Base-by-base conservation (phyloP, 2,329 filamentous ascomycete species). In the Fusarium cicatricum region DNA sequence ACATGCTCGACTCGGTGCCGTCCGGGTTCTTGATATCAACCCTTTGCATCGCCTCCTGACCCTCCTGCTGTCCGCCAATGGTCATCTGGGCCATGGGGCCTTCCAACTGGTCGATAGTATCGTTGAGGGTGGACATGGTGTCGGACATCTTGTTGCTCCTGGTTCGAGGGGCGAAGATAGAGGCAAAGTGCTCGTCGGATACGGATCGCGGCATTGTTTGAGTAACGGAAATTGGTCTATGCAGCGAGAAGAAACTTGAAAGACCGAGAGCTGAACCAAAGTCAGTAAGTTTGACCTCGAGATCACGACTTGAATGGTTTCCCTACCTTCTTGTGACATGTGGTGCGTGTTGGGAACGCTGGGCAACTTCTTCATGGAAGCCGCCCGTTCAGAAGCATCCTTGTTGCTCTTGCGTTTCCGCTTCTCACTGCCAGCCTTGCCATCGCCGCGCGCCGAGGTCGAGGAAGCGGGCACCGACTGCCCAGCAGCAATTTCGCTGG, bases 191-290 rank as follows among this genome's bases (percentile, higher is more conserved):
- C 71, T 90, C 89, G 59, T 89, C 82, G 46, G 85, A 87, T 39
- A 92, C 84, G 16, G 83, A 80, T 67, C 85, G 87, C 51, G 90
- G 95, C 71, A 97, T 88, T 65, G 89, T 88, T 67, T 89, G 88
- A 43, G 89, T 92, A 64, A 97, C 86, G 50, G 92, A 96, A 70
- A 99, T 94, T 39, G 95, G 95, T 58, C 95, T 88, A 77, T 99
- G 92, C 64, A 96, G 89, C 60, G 93, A 96, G 81, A 98, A 98
- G 82, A 99, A 98, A 56, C 90, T 90, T 8, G 94, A 95, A 39
- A 97, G 82, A 61, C 90, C 89, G 58, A 98, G 84, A 71, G 96
- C 95, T 98, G 64, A 5, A 60, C 23, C 12, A 34, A 17, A 42
- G 53, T 70, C 45, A 66, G 64, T 46, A 65, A 47, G 34, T 14